Conservation (phyloP, 441 rosid genomes). For the Daphne laureola region DNA sequence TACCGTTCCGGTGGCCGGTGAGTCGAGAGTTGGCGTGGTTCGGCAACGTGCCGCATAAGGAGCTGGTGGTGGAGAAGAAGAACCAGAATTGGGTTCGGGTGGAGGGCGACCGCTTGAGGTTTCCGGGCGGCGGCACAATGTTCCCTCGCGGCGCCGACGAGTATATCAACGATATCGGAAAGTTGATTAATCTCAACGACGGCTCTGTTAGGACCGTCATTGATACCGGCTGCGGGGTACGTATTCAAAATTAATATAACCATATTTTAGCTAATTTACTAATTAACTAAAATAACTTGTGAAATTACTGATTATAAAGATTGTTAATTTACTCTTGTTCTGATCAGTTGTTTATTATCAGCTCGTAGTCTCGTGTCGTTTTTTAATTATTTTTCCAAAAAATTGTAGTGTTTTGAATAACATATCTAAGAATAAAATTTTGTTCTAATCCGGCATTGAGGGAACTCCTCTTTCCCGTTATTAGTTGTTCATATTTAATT, state of each 20-base stretch:
- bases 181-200: conserved; percentile 44
- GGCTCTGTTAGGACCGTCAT: conserved; percentile 64
- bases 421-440: too few relatives aligned
- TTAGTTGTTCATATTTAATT: too few relatives aligned
- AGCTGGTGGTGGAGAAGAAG: conserved; percentile 56
- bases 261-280: too few relatives aligned
- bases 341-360: too few relatives aligned
- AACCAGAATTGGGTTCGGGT: conserved; percentile 62
- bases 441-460: too few relatives aligned
- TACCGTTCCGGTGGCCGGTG: conserved; percentile 61
- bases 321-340: too few relatives aligned
- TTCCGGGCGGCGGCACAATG: conserved; percentile 79
- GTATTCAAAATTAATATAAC: conserved; percentile 3
- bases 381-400: too few relatives aligned
- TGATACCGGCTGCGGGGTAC: conserved; percentile 77
- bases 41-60: conserved; percentile 59
- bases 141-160: conserved; percentile 61
- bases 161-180: conserved; percentile 51
- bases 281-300: too few relatives aligned
- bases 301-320: too few relatives aligned
- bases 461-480: too few relatives aligned
- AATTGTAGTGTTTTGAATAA: too few relatives aligned
- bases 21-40: conserved; percentile 58
- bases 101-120: conserved; percentile 43
- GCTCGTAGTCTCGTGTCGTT: too few relatives aligned